Conservation (phyloP, 371 early-diverging fungal species). For the Saksenaea oblongispora region DNA sequence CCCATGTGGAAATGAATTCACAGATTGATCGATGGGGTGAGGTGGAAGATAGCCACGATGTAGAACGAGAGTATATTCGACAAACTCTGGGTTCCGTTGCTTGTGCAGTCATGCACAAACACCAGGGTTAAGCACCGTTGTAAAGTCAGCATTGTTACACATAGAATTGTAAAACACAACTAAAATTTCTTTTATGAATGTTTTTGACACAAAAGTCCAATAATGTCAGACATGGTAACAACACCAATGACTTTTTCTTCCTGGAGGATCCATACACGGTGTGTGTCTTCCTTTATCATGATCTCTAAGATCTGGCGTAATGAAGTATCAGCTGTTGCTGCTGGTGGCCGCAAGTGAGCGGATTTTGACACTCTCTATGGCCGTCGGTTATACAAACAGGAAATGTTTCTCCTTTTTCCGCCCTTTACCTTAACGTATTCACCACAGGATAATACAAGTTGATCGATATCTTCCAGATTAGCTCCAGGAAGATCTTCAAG, state of each 20-base stretch:
- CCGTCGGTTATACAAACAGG: neutral
- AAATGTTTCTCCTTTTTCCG: neutral
- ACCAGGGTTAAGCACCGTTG: neutral
- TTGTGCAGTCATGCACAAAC: conserved; percentile 41
- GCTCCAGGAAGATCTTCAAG: conserved; percentile 55
- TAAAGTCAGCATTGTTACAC: neutral
- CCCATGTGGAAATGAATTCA: conserved; percentile 82
- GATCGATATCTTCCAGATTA: conserved; percentile 38
- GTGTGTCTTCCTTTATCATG: conserved; percentile 45
- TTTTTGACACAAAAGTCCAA: conserved; percentile 34
- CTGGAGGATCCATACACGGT: conserved; percentile 60
- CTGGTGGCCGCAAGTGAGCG: conserved; percentile 22
- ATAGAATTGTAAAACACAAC: neutral
- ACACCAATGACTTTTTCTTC: conserved; percentile 44
- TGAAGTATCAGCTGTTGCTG: conserved; percentile 29
- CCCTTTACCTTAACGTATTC: conserved; percentile 49
- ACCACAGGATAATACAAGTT: conserved; percentile 38
- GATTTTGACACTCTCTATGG: conserved; percentile 2
- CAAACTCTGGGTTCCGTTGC: conserved; percentile 55
- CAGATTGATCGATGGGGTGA: conserved; percentile 94
- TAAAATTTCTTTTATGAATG: conserved; percentile 16
- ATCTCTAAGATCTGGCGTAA: conserved; percentile 34
- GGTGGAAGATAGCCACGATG: conserved; percentile 83
- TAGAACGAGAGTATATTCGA: conserved; percentile 52
- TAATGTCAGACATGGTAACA: conserved; percentile 59